A percentile compares a stretch with the other conserved stretches of the same genome.
Evolutionary conservation across 2,329 filamentous ascomycete species (phyloP).

Genomic region (Metarhizium album): DNA sequence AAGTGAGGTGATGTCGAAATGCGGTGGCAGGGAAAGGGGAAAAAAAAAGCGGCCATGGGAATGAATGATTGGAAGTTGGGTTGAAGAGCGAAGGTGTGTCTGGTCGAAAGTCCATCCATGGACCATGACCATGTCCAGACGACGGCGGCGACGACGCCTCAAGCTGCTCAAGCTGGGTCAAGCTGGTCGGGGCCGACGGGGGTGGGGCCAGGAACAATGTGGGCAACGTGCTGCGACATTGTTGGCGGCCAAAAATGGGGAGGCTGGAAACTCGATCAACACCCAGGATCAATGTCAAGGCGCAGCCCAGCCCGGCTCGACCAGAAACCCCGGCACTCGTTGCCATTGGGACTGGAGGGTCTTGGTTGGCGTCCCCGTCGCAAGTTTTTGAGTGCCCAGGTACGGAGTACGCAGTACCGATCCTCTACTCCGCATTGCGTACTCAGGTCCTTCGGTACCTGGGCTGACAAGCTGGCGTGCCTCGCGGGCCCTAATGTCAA

Average conservation of each 20-base stretch:
- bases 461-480: too few species aligned
- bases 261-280: not conserved
- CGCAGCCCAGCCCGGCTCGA: not conserved
- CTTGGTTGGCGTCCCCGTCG: not conserved
- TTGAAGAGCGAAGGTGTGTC: not conserved
- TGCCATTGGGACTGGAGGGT: not conserved
- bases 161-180: not conserved
- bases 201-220: too few species aligned
- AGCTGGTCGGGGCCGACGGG: too few species aligned
- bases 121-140: too few species aligned
- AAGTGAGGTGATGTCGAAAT: slow-evolving; percentile 19
- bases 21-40: slow-evolving; percentile 19
- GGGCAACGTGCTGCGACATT: too few species aligned
- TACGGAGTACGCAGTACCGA: too few species aligned
- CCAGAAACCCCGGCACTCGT: not conserved
- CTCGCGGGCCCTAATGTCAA: too few species aligned
- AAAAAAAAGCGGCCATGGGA: slow-evolving; percentile 3
- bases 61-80: not conserved
- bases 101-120: too few species aligned
- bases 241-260: slow-evolving; percentile 3
- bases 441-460: too few species aligned
- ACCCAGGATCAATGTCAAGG: not conserved
- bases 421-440: too few species aligned
- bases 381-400: not conserved
- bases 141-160: not conserved